phyloP scores from a whole-genome alignment of 441 rosid genomes.

The Raphanus hybrid region DNA sequence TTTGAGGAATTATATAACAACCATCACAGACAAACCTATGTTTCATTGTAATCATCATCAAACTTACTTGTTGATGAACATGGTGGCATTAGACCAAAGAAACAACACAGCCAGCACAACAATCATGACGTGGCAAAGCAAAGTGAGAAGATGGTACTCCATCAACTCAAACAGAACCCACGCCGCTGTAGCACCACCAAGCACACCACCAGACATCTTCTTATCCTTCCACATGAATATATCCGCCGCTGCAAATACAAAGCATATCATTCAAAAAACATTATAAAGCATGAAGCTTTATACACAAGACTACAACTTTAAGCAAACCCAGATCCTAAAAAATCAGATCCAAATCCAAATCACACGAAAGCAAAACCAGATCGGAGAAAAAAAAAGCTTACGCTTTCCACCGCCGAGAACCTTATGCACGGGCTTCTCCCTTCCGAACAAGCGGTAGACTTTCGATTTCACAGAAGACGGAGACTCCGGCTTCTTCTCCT shows the following conservation, averaged over 20 bases:
- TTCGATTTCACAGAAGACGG: constrained; percentile 58
- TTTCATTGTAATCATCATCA: neutral
- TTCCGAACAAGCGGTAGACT: constrained; percentile 65
- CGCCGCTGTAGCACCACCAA: constrained; percentile 56
- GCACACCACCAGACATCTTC: constrained; percentile 47
- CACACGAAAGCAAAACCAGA: neutral
- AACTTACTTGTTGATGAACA: constrained; percentile 59
- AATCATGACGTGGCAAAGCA: constrained; percentile 56
- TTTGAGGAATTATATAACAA: neutral
- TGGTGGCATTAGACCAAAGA: constrained; percentile 61
- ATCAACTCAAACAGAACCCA: constrained; percentile 70
- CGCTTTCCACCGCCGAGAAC: constrained; percentile 78
- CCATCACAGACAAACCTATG: neutral
- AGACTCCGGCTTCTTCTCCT: constrained; percentile 32
- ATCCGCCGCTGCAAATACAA: too few species aligned
- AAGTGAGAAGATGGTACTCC: constrained; percentile 58
- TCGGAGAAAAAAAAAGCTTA: constrained; percentile 34
- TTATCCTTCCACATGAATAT: too few species aligned
- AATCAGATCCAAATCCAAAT: too few species aligned
- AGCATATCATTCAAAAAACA: too few species aligned
- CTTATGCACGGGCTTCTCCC: constrained; percentile 80
- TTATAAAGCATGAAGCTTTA: constrained; percentile 7
- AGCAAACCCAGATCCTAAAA: neutral
- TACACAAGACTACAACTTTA: neutral
- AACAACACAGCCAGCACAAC: constrained; percentile 55